phyloP scores from a whole-genome alignment of 1,284 basidiomycete genomes.

The Apiotrichum domesticum region DNA sequence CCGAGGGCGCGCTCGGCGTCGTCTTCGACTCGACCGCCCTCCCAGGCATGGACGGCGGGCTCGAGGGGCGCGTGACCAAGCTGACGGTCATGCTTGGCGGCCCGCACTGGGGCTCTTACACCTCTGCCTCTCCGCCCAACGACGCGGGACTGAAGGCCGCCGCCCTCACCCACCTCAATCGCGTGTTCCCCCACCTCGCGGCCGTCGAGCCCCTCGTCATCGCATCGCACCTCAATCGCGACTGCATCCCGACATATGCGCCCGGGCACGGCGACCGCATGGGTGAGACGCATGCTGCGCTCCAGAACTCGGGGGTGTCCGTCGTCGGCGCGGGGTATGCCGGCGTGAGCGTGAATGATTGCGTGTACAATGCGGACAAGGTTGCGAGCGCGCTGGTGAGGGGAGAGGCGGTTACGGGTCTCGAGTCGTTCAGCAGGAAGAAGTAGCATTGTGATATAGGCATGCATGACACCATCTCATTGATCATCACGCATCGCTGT shows the following conservation, averaged over 20 bases:
- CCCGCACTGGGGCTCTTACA: constrained; percentile 55
- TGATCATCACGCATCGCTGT: background rate
- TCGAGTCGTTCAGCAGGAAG: constrained; percentile 28
- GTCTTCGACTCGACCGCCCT: constrained; percentile 77
- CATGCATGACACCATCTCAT: background rate
- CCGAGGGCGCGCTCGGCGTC: constrained; percentile 60
- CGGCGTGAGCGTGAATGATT: constrained; percentile 87
- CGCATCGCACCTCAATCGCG: constrained; percentile 55
- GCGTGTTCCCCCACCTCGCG: constrained; percentile 51
- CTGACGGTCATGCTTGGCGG: constrained; percentile 91
- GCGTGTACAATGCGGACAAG: constrained; percentile 63
- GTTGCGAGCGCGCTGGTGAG: constrained; percentile 31
- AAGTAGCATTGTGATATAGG: too few species aligned
- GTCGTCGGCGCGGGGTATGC: constrained; percentile 80
- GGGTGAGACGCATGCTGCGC: constrained; percentile 54
- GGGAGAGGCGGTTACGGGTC: constrained; percentile 31
- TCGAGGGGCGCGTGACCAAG: constrained; percentile 51
- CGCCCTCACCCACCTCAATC: constrained; percentile 49
- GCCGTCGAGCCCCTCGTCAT: constrained; percentile 49
- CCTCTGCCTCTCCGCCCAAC: background rate
- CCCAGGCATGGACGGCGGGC: constrained; percentile 48
- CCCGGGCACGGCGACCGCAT: constrained; percentile 70
- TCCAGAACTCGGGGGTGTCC: constrained; percentile 57
- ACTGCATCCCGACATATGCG: constrained; percentile 77
- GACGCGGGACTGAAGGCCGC: constrained; percentile 28